phyloP scores from a whole-genome alignment of 2,329 filamentous ascomycete genomes.

The Gaeumannomyces tritici region DNA sequence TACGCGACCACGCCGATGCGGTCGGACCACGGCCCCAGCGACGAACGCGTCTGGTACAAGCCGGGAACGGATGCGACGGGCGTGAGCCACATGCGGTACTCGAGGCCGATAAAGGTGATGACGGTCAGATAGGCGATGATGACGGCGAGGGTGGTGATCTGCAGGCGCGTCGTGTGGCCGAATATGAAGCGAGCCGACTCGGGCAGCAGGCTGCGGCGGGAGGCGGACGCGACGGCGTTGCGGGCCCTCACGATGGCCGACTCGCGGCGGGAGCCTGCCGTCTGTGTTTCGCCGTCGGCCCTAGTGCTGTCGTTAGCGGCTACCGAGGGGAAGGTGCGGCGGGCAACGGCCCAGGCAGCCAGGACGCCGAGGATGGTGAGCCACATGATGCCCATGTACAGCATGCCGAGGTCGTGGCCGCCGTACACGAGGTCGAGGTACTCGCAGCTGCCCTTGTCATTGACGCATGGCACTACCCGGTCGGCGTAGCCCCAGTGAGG shows the following conservation, averaged over 20 bases:
- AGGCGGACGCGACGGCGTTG: constrained; percentile 27
- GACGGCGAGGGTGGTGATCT: constrained; percentile 50
- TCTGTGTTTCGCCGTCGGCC: constrained; percentile 8
- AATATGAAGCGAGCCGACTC: constrained; percentile 50
- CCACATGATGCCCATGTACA: constrained; percentile 42
- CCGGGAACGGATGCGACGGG: constrained; percentile 48
- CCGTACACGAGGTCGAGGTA: constrained; percentile 42
- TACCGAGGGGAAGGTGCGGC: constrained; percentile 11
- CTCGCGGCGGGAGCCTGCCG: neutral
- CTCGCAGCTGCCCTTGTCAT: constrained; percentile 34
- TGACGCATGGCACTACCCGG: constrained; percentile 33
- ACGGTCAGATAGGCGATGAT: constrained; percentile 54
- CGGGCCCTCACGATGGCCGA: constrained; percentile 16
- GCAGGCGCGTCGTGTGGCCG: constrained; percentile 57
- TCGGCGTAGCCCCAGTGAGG: constrained; percentile 38
- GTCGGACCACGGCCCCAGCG: constrained; percentile 59
- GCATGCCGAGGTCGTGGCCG: constrained; percentile 37
- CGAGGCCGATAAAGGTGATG: constrained; percentile 60
- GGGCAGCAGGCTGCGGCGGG: constrained; percentile 47
- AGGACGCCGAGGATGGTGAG: constrained; percentile 32
- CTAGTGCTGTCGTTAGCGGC: constrained; percentile 9
- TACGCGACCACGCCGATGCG: constrained; percentile 63
- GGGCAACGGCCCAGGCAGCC: constrained; percentile 28
- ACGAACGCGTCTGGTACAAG: constrained; percentile 53
- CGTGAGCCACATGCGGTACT: constrained; percentile 60